Percentiles rank a stretch among this genome's conserved stretches.
These are phyloP conservation scores for Echinosophora koreensis DNA, from an alignment of 306 rosid species.

Conservation along the genomic window DNA sequence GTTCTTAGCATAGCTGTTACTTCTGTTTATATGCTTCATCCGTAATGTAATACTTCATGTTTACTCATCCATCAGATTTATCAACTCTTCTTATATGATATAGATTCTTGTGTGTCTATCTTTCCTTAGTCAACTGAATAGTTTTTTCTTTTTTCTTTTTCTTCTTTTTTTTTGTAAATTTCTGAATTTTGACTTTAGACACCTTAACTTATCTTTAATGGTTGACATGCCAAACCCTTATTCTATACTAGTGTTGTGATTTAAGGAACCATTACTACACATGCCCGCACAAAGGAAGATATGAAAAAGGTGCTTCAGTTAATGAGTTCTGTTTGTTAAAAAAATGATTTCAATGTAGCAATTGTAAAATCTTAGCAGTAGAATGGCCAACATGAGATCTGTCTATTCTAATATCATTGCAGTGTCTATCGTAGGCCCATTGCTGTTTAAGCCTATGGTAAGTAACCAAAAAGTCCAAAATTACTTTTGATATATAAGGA, in stretches of 20 bases:
- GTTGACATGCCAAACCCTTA: background rate
- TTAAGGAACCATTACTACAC: background rate
- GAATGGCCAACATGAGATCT: background rate
- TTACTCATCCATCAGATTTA: background rate
- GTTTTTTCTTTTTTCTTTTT: too few species aligned
- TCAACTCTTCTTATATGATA: background rate
- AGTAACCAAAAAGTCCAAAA: background rate
- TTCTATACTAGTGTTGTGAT: background rate
- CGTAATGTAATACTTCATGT: background rate
- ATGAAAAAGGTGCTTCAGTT: background rate
- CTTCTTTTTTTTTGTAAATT: too few species aligned
- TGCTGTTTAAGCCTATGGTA: background rate
- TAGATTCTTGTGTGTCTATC: background rate
- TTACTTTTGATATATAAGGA: background rate
- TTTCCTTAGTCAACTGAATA: background rate
- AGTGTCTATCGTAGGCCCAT: background rate
- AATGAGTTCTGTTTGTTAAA: background rate
- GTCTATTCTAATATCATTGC: background rate
- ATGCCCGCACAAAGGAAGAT: background rate
- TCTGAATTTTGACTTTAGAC: background rate
- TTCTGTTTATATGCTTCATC: conserved; percentile 7
- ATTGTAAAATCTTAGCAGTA: background rate
- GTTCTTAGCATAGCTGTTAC: conserved; percentile 38
- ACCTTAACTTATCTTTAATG: background rate
- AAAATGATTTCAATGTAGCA: background rate